Base-by-base conservation (phyloP, 2,329 filamentous ascomycete species). In the Colletotrichum sp. region DNA sequence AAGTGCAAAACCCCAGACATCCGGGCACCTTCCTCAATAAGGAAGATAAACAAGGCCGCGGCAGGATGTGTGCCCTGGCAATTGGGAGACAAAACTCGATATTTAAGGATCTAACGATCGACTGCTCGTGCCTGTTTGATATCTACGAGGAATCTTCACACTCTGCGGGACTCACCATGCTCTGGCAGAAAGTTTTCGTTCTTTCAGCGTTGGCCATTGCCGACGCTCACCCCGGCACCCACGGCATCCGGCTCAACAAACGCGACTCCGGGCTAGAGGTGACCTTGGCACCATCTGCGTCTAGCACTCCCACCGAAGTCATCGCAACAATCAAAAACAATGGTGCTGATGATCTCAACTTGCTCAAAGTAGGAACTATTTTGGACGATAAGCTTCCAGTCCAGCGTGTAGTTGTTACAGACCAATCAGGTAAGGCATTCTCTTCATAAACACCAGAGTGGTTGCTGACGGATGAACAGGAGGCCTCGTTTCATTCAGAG, bases 341-440 rank as follows among this genome's bases (percentile, higher is more conserved):
- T 19, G 78, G 79, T 9, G 27, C 76, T 8, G 44, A 49, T 15
- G 78, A 80, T 29, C 77, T 81, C 8, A 80, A 78, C 25, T 62
- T 81, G 32, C 49, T 81, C 49, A 79, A 73, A 32, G 70, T 80
- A 25, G 79, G 80, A 29, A 80, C 79, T 16, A 69, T 80, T 13
- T 77, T 81, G 16, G 79, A 79, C 55, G 72, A 59, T 30, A 57
- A 69, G 15, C 66, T 69, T 19, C 66, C 66, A 25, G 66, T 69
- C 13, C 66, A 69, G 49, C 66, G 66, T 19, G 29, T 69, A 29
- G 19, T 30, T 29, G 44, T 69, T 22, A 8, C 25, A 30, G 66
- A 59, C 49, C 29, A 36, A 25, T 55, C 66, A 9, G 66, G 66
- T 69, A 25, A 25, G 30, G 30, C 15, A 22, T 11, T 36, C 5